A percentile compares a stretch with the other conserved stretches of the same genome.
phyloP scores from a whole-genome alignment of 2,329 filamentous ascomycete genomes.

The Fusarium anthophilum region DNA sequence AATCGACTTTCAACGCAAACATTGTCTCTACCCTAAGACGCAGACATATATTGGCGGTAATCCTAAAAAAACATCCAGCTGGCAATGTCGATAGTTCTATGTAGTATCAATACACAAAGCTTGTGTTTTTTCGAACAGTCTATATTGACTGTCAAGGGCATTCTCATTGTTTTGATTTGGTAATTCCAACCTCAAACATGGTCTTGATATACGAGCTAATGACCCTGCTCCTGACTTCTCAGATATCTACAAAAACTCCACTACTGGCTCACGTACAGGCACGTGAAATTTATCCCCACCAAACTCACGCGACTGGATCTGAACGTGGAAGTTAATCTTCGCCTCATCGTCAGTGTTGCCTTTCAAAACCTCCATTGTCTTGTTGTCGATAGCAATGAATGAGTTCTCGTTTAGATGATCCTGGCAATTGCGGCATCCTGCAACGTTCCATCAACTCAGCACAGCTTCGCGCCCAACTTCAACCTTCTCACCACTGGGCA shows the following conservation, averaged over 20 bases:
- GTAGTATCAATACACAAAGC: background rate
- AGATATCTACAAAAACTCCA: background rate
- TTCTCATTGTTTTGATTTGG: accelerated
- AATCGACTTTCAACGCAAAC: slow-evolving; percentile 12
- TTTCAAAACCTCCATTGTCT: background rate
- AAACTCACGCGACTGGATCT: background rate
- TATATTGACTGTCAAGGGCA: background rate
- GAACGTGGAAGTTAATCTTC: background rate
- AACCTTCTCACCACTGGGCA: too few species aligned
- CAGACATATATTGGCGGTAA: slow-evolving; percentile 20
- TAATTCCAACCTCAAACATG: accelerated
- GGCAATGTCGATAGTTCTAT: background rate
- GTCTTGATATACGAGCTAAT: accelerated
- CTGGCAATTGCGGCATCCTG: background rate
- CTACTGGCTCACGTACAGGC: background rate
- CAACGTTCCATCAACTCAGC: too few species aligned
- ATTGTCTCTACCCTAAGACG: slow-evolving; percentile 12
- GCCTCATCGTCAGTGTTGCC: background rate
- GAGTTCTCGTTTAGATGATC: background rate
- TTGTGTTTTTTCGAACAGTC: accelerated
- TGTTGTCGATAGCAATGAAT: background rate
- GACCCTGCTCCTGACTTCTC: background rate
- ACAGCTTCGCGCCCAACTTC: too few species aligned
- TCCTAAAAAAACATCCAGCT: background rate
- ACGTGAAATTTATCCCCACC: background rate